Conservation (phyloP, 2,329 filamentous ascomycete genomes). For the Mollisiaceae sp. region DNA sequence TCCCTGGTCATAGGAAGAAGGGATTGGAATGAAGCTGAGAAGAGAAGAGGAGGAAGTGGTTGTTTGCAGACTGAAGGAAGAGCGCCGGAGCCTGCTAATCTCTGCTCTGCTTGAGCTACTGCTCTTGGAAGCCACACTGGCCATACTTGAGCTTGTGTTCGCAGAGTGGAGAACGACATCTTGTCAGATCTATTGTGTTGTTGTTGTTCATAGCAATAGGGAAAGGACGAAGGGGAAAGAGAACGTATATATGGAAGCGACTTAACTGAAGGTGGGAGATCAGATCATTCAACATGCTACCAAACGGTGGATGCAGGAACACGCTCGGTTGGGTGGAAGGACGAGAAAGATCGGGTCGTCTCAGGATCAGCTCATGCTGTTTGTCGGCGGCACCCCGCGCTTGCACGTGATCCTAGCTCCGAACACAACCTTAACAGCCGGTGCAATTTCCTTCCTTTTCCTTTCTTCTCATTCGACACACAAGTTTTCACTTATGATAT, state of each 20-base stretch:
- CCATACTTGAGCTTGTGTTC: constrained; percentile 26
- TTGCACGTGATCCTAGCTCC: background rate
- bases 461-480: background rate
- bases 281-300: constrained; percentile 14
- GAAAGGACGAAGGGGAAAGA: background rate
- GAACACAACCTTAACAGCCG: too few species aligned
- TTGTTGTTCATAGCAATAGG: background rate
- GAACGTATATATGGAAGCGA: background rate
- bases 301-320: constrained; percentile 13
- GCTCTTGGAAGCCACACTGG: constrained; percentile 28
- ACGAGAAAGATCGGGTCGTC: background rate
- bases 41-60: constrained; percentile 19
- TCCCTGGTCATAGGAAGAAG: background rate
- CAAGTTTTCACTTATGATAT: background rate
- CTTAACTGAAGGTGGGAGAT: constrained; percentile 12
- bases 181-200: background rate
- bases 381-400: constrained; percentile 4
- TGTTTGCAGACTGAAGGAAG: constrained; percentile 1
- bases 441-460: background rate
- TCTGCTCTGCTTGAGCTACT: constrained; percentile 21
- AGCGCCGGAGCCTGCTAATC: constrained; percentile 3
- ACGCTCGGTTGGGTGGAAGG: background rate
- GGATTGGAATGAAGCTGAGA: constrained; percentile 23
- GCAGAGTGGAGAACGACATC: constrained; percentile 19
- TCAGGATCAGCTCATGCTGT: constrained; percentile 13